Percentiles rank a stretch among this genome's conserved stretches.
Conservation (phyloP, 805 yeast species). For the Spencermartinsiella europaea region DNA sequence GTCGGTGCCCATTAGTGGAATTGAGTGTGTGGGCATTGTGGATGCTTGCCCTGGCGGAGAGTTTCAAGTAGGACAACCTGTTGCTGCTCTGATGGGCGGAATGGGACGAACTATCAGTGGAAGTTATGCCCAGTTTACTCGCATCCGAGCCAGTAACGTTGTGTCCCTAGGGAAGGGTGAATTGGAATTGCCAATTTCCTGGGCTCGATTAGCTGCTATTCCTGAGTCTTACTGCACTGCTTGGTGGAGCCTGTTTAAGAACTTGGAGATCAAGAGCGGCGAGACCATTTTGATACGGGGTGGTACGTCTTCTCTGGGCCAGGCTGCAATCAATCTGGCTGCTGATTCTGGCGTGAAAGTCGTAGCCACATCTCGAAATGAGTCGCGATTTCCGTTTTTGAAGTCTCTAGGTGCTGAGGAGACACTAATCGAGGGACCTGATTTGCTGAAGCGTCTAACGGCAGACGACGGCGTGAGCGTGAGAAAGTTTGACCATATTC, state of each 20-base stretch:
- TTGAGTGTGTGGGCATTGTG: conserved; percentile 14
- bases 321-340: conserved; percentile 53
- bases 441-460: neutral
- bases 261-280: conserved; percentile 4
- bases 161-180: conserved; percentile 1
- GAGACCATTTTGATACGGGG: conserved; percentile 25
- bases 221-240: conserved; percentile 10
- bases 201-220: conserved; percentile 9
- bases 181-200: neutral
- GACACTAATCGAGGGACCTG: conserved; percentile 7
- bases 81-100: conserved; percentile 12
- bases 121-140: conserved; percentile 6
- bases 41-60: conserved; percentile 11
- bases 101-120: conserved; percentile 8
- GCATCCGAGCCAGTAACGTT: conserved; percentile 2
- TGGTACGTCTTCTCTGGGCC: conserved; percentile 62
- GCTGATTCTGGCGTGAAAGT: conserved; percentile 44
- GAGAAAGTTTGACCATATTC: conserved; percentile 4
- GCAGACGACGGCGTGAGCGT: neutral
- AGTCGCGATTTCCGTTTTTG: conserved; percentile 36
- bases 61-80: conserved; percentile 4
- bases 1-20: conserved; percentile 5
- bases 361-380: conserved; percentile 47
- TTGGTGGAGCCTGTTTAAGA: conserved; percentile 3
- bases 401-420: conserved; percentile 47